These are phyloP conservation scores for Obelidium mucronatum DNA, from an alignment of 192 early-diverging fungal species.

Conservation along the genomic window DNA sequence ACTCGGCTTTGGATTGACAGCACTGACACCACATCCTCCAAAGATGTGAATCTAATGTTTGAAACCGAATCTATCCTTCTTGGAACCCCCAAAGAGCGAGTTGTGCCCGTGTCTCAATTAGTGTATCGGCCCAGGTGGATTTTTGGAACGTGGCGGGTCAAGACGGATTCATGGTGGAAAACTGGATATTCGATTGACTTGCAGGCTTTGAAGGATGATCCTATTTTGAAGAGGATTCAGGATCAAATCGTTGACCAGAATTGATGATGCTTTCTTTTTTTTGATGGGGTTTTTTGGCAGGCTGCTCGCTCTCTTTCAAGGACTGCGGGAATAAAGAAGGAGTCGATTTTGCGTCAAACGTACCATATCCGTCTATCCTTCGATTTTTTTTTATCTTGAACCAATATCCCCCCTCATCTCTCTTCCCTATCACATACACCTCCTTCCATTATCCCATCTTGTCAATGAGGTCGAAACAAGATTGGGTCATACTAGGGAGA, in stretches of 20 bases:
- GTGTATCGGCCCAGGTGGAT: neutral
- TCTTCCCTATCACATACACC: neutral
- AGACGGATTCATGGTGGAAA: neutral
- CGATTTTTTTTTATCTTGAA: neutral
- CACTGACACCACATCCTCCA: neutral
- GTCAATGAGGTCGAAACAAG: neutral
- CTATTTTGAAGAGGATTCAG: neutral
- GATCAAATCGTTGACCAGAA: neutral
- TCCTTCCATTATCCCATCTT: neutral
- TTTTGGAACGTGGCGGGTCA: neutral
- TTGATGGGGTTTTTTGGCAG: neutral
- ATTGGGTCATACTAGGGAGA: slow-evolving; percentile 26
- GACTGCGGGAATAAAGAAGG: neutral
- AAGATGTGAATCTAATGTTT: neutral
- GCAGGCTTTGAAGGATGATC: neutral
- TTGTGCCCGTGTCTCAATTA: neutral
- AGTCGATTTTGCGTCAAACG: neutral
- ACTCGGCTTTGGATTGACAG: slow-evolving; percentile 12
- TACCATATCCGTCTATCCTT: neutral
- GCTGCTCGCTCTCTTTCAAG: no score
- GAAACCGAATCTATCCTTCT: neutral
- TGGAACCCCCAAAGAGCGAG: neutral
- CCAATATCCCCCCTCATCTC: neutral
- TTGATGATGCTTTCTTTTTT: neutral
- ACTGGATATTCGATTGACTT: neutral